These are phyloP conservation scores for Solanum gandarillasii DNA, from an alignment of 257 asterid species.

Conservation along the genomic window DNA sequence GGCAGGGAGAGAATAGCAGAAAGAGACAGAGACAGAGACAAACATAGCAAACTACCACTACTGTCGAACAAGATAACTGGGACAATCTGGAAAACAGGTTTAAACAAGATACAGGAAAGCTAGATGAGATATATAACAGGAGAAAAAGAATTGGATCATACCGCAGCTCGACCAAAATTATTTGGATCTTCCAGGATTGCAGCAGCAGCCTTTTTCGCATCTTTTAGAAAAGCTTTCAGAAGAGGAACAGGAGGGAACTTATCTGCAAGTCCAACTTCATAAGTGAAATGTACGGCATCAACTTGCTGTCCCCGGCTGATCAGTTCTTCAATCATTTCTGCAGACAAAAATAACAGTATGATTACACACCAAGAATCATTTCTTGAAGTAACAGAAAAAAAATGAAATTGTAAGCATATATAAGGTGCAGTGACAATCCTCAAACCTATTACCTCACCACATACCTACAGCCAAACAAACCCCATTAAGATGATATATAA, in stretches of 20 bases:
- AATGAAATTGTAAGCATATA: background rate
- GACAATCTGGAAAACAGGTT: background rate
- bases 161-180: conserved; percentile 90
- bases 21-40: background rate
- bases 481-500: background rate
- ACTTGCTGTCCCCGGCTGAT: conserved; percentile 97
- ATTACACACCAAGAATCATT: conserved; percentile 11
- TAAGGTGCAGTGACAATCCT: background rate
- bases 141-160: conserved; percentile 14
- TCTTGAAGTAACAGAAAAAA: background rate
- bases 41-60: background rate
- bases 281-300: conserved; percentile 95
- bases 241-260: conserved; percentile 94
- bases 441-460: background rate
- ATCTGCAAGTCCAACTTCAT: conserved; percentile 80
- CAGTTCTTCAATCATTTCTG: conserved; percentile 92
- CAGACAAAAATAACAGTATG: conserved; percentile 20
- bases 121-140: background rate
- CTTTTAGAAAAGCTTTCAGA: conserved; percentile 83
- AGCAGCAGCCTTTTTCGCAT: conserved; percentile 72
- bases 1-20: background rate
- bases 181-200: conserved; percentile 75
- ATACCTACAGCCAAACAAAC: background rate
- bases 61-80: background rate
- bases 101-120: background rate